phyloP scores from a whole-genome alignment of 169 alveolate genomes.

The Plasmodium sp. region DNA sequence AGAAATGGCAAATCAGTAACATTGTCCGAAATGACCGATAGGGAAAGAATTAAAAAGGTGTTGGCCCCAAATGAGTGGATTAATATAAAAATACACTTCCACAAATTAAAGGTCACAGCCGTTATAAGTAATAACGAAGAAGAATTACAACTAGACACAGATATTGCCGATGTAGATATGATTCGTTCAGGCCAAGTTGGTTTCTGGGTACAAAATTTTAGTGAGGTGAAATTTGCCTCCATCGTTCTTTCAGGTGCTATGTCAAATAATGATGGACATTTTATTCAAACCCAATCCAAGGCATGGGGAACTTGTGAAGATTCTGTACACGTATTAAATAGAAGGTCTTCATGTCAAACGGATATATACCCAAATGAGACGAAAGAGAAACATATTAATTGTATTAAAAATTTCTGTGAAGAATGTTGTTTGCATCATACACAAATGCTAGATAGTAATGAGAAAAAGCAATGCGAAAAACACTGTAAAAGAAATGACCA shows the following conservation, averaged over 20 bases:
- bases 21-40: slow-evolving; percentile 76
- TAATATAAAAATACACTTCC: slow-evolving; percentile 72
- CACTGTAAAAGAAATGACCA: slow-evolving; percentile 80
- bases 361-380: slow-evolving; percentile 76
- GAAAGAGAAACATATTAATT: slow-evolving; percentile 72
- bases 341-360: slow-evolving; percentile 78
- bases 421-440: slow-evolving; percentile 85
- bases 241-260: slow-evolving; percentile 21
- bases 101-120: slow-evolving; percentile 75
- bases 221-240: slow-evolving; percentile 77
- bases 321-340: slow-evolving; percentile 77
- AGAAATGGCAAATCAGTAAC: slow-evolving; percentile 67
- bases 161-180: slow-evolving; percentile 53
- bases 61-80: slow-evolving; percentile 74
- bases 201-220: slow-evolving; percentile 31
- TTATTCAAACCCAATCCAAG: slow-evolving; percentile 65
- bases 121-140: slow-evolving; percentile 65
- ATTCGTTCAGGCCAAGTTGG: slow-evolving; percentile 79
- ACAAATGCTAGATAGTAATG: slow-evolving; percentile 78
- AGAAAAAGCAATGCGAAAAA: slow-evolving; percentile 75
- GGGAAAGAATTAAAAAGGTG: slow-evolving; percentile 75
- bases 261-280: slow-evolving; percentile 16
- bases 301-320: slow-evolving; percentile 84
- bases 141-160: slow-evolving; percentile 70
- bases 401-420: slow-evolving; percentile 79